These are phyloP conservation scores for Cladosporium sp. DNA, from an alignment of 2,329 filamentous ascomycete genomes.

Conservation along the genomic window DNA sequence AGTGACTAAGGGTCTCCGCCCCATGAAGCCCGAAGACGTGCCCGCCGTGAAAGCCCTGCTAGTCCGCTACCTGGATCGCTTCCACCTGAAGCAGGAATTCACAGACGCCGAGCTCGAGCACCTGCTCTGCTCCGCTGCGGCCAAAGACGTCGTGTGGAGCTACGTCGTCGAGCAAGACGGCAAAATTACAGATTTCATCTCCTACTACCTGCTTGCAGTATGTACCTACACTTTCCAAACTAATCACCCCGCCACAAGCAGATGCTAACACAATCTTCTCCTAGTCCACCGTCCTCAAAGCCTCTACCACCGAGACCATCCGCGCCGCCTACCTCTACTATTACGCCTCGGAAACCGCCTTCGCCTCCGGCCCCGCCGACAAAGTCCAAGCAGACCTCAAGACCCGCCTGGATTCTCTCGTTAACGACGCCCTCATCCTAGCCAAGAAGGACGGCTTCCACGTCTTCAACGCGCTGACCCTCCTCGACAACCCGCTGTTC, in stretches of 20 bases:
- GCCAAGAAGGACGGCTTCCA: constrained; percentile 85
- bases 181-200: constrained; percentile 94
- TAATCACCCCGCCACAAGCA: not conserved
- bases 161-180: constrained; percentile 80
- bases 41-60: constrained; percentile 73
- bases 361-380: constrained; percentile 40
- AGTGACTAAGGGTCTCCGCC: constrained; percentile 70
- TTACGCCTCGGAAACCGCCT: constrained; percentile 82
- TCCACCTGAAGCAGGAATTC: constrained; percentile 82
- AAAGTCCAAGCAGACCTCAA: constrained; percentile 59
- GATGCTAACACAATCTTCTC: not conserved
- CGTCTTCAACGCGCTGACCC: constrained; percentile 92
- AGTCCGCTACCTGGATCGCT: constrained; percentile 73
- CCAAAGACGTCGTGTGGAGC: constrained; percentile 84
- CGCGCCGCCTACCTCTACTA: constrained; percentile 96
- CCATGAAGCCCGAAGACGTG: constrained; percentile 77
- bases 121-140: constrained; percentile 76
- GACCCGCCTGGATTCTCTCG: constrained; percentile 74
- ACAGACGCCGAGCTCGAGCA: constrained; percentile 78
- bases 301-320: constrained; percentile 71
- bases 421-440: constrained; percentile 82
- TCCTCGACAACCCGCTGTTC: constrained; percentile 93
- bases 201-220: constrained; percentile 85
- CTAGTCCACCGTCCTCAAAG: constrained; percentile 78
- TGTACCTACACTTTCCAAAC: not conserved